Evolutionary conservation across 176 grass and related monocot species (phyloP).

Genomic region (Aegilops bicornis): DNA sequence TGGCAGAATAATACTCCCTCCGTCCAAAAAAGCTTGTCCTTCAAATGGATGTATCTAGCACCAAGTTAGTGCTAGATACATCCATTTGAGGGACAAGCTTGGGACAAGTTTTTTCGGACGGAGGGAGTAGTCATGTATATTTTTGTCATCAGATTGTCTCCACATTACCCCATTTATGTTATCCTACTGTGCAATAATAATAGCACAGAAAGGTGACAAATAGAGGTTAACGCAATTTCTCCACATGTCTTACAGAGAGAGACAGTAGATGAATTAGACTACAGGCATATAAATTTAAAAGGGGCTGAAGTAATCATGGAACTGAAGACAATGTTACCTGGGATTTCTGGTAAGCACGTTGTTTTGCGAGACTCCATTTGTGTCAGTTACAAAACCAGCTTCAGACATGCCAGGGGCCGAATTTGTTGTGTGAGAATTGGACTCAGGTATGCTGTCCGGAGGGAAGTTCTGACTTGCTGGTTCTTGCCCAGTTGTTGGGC

Average conservation of each 20-base stretch:
- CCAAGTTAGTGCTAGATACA: too few species aligned
- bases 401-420: slow-evolving; percentile 38
- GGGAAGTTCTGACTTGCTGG: slow-evolving; percentile 46
- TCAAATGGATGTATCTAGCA: too few species aligned
- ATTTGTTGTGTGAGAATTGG: slow-evolving; percentile 44
- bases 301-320: not conserved
- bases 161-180: not conserved
- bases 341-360: slow-evolving; percentile 38
- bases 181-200: not conserved
- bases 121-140: not conserved
- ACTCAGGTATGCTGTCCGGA: slow-evolving; percentile 45
- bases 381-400: slow-evolving; percentile 8
- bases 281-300: not conserved
- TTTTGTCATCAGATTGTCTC: slow-evolving; percentile 7
- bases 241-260: slow-evolving; percentile 8
- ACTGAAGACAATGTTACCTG: slow-evolving; percentile 47
- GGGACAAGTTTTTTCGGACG: too few species aligned
- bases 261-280: not conserved
- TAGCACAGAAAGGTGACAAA: not conserved
- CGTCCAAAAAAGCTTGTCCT: too few species aligned
- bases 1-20: not conserved
- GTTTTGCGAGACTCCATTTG: slow-evolving; percentile 36
- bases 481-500: slow-evolving; percentile 44
- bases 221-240: not conserved
- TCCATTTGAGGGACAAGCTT: too few species aligned